Percentiles rank a stretch among this genome's conserved stretches.
Evolutionary conservation across 192 early-diverging fungal genomes (phyloP).

Genomic region (Coemansia sp.): DNA sequence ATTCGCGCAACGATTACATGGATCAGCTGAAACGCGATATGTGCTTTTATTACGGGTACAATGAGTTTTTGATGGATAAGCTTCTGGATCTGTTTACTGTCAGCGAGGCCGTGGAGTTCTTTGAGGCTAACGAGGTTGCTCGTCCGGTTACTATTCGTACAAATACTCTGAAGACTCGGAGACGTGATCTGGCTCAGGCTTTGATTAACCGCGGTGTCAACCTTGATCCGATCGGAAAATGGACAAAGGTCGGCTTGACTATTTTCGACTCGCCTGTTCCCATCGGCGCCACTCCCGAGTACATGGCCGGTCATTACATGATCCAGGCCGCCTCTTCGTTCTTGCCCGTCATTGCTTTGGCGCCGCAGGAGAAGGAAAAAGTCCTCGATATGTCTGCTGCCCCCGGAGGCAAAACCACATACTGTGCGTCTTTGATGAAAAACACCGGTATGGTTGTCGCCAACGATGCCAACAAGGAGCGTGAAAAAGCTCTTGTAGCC

Average conservation of each 20-base stretch:
- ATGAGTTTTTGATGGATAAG: conserved; percentile 86
- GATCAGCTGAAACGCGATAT: conserved; percentile 88
- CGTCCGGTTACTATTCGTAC: conserved; percentile 95
- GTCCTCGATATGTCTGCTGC: conserved; percentile 97
- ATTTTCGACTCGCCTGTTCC: conserved; percentile 95
- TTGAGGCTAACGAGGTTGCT: conserved; percentile 97
- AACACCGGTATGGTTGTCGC: conserved; percentile 97
- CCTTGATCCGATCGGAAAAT: conserved; percentile 97
- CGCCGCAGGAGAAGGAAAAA: conserved; percentile 92
- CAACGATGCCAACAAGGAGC: conserved; percentile 94
- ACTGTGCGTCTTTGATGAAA: conserved; percentile 92
- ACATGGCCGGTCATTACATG: conserved; percentile 99
- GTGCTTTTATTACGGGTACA: conserved; percentile 93
- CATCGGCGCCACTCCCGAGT: conserved; percentile 97
- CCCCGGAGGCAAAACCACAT: conserved; percentile 97
- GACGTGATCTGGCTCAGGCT: conserved; percentile 92
- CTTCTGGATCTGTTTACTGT: conserved; percentile 89
- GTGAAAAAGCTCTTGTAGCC: conserved; percentile 86
- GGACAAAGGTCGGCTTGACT: conserved; percentile 96
- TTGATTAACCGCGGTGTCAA: conserved; percentile 96
- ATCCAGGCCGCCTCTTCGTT: conserved; percentile 97
- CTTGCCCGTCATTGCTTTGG: conserved; percentile 93
- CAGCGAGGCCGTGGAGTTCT: conserved; percentile 93
- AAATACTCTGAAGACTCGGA: conserved; percentile 92
- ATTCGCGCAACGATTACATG: conserved; percentile 82